A percentile compares a stretch with the other conserved stretches of the same genome.
These are phyloP conservation scores for Goffeauzyma gilvescens DNA, from an alignment of 768 basidiomycete species.

Conservation along the genomic window DNA sequence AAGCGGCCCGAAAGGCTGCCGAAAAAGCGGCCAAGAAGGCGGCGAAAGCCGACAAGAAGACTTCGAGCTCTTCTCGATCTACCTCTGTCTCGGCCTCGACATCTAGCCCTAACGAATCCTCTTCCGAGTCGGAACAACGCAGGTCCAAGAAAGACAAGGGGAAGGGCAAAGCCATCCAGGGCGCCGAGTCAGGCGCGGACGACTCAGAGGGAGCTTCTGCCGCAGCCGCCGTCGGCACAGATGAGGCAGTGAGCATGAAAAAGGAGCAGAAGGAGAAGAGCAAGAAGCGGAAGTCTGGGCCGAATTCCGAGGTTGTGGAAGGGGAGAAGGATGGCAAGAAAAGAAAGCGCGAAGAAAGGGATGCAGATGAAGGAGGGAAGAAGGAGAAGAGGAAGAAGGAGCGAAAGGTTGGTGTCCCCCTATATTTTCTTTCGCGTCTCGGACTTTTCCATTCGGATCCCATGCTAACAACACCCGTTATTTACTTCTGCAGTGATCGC, in stretches of 20 bases:
- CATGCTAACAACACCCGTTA: too few species aligned
- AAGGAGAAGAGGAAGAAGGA: conserved; percentile 8
- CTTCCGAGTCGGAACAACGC: not conserved
- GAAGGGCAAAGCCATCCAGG: not conserved
- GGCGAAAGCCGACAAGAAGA: conserved; percentile 3
- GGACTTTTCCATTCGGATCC: too few species aligned
- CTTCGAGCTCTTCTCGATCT: too few species aligned
- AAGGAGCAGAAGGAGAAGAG: conserved; percentile 5
- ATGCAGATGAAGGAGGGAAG: conserved; percentile 10
- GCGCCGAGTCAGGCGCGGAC: not conserved
- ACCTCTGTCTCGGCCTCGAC: not conserved
- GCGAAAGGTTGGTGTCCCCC: not conserved
- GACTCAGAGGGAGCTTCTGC: not conserved
- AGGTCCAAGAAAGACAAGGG: not conserved
- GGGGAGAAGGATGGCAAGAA: conserved; percentile 9
- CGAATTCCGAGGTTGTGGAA: conserved; percentile 13
- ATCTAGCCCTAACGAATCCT: not conserved
- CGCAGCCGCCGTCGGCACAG: not conserved
- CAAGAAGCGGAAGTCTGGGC: conserved; percentile 11
- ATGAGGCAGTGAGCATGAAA: conserved; percentile 5
- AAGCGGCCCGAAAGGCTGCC: conserved; percentile 1
- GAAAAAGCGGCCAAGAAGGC: conserved; percentile 5
- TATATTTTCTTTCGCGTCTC: too few species aligned
- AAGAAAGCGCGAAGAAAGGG: conserved; percentile 4
- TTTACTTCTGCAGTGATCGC: too few species aligned